A percentile compares a stretch with the other conserved stretches of the same genome.
Conservation (phyloP, 2,329 filamentous ascomycete genomes). For the Fusarium pseudoanthophilum region DNA sequence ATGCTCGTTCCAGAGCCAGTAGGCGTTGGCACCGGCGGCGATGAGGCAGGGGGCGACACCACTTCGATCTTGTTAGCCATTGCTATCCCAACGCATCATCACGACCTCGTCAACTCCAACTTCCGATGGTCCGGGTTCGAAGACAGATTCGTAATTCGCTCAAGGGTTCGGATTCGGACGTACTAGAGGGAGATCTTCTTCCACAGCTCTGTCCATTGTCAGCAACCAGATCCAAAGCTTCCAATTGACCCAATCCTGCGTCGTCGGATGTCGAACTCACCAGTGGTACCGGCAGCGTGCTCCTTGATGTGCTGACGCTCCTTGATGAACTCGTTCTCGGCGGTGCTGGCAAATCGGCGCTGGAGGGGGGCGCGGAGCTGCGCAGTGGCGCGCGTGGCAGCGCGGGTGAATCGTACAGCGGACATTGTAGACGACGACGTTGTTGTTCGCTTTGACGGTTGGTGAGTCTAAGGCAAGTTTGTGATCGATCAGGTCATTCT, state of each 20-base stretch:
- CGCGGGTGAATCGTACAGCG: slow-evolving; percentile 70
- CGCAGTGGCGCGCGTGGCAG: slow-evolving; percentile 70
- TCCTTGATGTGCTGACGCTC: slow-evolving; percentile 92
- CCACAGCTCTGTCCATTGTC: slow-evolving; percentile 79
- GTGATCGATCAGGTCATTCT: slow-evolving; percentile 48
- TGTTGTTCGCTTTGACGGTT: slow-evolving; percentile 43
- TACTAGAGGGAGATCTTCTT: slow-evolving; percentile 97
- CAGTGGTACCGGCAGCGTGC: slow-evolving; percentile 85
- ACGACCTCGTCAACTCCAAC: slow-evolving; percentile 19
- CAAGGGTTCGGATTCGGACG: slow-evolving; percentile 53
- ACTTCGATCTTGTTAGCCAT: slow-evolving; percentile 60
- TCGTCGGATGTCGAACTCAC: slow-evolving; percentile 66
- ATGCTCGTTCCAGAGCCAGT: slow-evolving; percentile 91
- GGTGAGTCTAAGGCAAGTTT: slow-evolving; percentile 42
- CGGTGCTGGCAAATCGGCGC: slow-evolving; percentile 77
- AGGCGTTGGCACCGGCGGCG: slow-evolving; percentile 83
- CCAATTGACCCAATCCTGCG: slow-evolving; percentile 34
- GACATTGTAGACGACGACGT: slow-evolving; percentile 64
- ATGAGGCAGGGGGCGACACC: slow-evolving; percentile 78
- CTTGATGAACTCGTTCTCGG: slow-evolving; percentile 92
- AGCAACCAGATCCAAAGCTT: slow-evolving; percentile 41
- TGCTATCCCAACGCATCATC: slow-evolving; percentile 4
- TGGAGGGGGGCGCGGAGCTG: slow-evolving; percentile 70
- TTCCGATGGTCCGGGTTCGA: slow-evolving; percentile 30
- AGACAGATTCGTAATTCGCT: slow-evolving; percentile 43